These are phyloP conservation scores for Fusarium coffeatum DNA, from an alignment of 2,329 filamentous ascomycete species.

Conservation along the genomic window DNA sequence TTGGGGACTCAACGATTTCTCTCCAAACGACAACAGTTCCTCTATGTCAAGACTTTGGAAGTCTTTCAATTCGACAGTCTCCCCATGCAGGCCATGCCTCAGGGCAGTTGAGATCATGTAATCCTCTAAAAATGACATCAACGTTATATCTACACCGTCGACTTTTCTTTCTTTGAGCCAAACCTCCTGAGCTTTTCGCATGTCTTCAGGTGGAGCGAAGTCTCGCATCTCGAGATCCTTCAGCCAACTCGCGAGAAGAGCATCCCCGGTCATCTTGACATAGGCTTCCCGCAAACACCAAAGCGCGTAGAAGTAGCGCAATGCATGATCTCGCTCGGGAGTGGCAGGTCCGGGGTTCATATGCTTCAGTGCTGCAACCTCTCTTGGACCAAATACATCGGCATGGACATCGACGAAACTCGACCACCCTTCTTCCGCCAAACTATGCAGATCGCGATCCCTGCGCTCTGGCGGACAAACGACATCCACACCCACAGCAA, in stretches of 20 bases:
- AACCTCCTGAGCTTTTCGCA: constrained; percentile 44
- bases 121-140: constrained; percentile 59
- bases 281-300: constrained; percentile 86
- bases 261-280: constrained; percentile 85
- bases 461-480: constrained; percentile 79
- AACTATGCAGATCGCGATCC: constrained; percentile 67
- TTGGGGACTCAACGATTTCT: constrained; percentile 41
- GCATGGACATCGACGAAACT: constrained; percentile 77
- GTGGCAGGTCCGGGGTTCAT: constrained; percentile 46
- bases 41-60: constrained; percentile 60
- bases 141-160: constrained; percentile 51
- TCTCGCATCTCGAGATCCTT: constrained; percentile 74
- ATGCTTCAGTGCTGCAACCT: constrained; percentile 71
- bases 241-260: constrained; percentile 79
- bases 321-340: constrained; percentile 61
- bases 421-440: constrained; percentile 70
- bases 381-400: constrained; percentile 73
- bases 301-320: constrained; percentile 79
- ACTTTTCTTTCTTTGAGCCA: constrained; percentile 49
- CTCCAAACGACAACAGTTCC: constrained; percentile 59
- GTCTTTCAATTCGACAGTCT: constrained; percentile 54
- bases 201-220: constrained; percentile 66
- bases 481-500: constrained; percentile 77
- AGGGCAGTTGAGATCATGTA: constrained; percentile 68
- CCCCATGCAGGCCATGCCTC: constrained; percentile 55